Evolutionary conservation across 2,329 filamentous ascomycete species (phyloP).

Genomic region (Aspergillus tamarii): DNA sequence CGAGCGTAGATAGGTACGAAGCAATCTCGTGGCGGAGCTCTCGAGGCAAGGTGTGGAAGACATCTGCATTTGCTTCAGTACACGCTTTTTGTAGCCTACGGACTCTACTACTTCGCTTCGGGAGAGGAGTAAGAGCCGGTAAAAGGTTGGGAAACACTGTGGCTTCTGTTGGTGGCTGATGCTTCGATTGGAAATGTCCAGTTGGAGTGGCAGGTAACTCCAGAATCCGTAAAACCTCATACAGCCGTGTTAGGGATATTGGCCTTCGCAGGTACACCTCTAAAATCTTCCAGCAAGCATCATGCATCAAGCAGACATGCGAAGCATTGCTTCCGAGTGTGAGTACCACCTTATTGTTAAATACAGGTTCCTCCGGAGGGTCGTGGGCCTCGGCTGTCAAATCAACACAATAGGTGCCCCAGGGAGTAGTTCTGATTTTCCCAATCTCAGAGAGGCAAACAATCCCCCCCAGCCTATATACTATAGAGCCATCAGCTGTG

Average conservation of each 20-base stretch:
- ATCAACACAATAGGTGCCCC: no score
- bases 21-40: background rate
- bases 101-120: background rate
- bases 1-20: background rate
- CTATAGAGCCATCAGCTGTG: no score
- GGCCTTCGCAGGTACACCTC: background rate
- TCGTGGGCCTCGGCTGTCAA: no score
- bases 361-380: no score
- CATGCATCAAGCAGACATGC: background rate
- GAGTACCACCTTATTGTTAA: no score
- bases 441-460: no score
- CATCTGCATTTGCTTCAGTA: background rate
- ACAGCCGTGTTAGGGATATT: background rate
- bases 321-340: no score
- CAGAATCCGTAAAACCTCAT: background rate
- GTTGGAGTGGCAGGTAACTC: fast-evolving
- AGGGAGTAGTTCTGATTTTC: no score
- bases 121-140: no score
- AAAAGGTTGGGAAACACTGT: background rate
- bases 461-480: no score
- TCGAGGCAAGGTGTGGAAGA: background rate
- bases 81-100: background rate
- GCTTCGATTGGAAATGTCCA: background rate
- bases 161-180: background rate
- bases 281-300: background rate